Conservation (phyloP, 495 filamentous ascomycete genomes). For the Penicillium paradoxum region DNA sequence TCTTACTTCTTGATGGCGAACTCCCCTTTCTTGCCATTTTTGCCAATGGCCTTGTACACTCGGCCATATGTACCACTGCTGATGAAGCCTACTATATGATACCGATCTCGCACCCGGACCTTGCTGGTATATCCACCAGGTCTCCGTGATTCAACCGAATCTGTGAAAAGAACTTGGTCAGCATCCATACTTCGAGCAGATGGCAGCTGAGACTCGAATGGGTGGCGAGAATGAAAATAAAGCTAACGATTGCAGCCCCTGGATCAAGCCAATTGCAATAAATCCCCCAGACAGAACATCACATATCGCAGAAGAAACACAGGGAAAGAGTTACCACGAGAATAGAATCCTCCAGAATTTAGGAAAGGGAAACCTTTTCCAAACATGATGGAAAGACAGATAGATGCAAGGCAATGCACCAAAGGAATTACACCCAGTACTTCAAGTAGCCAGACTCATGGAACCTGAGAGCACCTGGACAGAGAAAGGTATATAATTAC, state of each 20-base stretch:
- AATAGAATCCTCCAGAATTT: conserved; percentile 45
- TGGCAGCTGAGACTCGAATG: conserved; percentile 8
- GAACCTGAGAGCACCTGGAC: conserved; percentile 1
- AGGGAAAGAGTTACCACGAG: conserved; percentile 45
- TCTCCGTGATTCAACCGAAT: conserved; percentile 38
- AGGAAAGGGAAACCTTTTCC: conserved; percentile 40
- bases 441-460: conserved; percentile 9
- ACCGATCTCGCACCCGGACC: conserved; percentile 82
- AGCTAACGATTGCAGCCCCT: conserved; percentile 17
- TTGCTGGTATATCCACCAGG: conserved; percentile 69
- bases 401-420: conserved; percentile 2
- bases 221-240: conserved; percentile 8
- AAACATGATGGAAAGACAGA: conserved; percentile 37
- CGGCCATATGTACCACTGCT: conserved; percentile 98
- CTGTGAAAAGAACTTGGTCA: conserved; percentile 17
- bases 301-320: conserved; percentile 5
- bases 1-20: conserved; percentile 91
- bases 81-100: conserved; percentile 97
- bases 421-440: not conserved
- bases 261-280: conserved; percentile 10
- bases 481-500: conserved; percentile 45
- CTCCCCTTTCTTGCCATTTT: conserved; percentile 67
- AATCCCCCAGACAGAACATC: conserved; percentile 7
- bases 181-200: not conserved
- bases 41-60: conserved; percentile 90